These are phyloP conservation scores for Pseudozyma sp. DNA, from an alignment of 1,284 basidiomycete species.

Conservation along the genomic window DNA sequence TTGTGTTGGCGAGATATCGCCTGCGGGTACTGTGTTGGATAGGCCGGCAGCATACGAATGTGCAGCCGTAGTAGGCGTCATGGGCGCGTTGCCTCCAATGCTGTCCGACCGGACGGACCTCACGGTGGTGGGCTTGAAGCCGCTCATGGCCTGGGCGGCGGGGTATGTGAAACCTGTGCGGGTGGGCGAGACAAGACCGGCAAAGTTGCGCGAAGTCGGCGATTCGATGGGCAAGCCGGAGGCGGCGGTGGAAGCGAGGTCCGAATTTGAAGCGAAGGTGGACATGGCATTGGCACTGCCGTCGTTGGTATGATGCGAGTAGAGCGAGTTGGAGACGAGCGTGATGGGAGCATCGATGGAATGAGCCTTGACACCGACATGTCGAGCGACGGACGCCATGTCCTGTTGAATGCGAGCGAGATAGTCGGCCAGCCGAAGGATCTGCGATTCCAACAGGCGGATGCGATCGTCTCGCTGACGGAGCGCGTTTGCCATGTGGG, in stretches of 20 bases:
- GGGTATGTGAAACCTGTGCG: slow-evolving; percentile 38
- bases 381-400: slow-evolving; percentile 48
- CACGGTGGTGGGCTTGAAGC: slow-evolving; percentile 44
- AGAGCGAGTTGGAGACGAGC: slow-evolving; percentile 40
- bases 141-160: slow-evolving; percentile 35
- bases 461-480: slow-evolving; percentile 64
- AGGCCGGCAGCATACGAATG: slow-evolving; percentile 18
- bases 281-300: slow-evolving; percentile 30
- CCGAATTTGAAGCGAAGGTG: slow-evolving; percentile 28
- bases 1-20: slow-evolving; percentile 44
- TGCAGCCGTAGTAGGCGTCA: slow-evolving; percentile 34
- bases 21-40: slow-evolving; percentile 11
- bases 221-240: slow-evolving; percentile 43
- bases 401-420: slow-evolving; percentile 61
- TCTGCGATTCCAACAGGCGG: slow-evolving; percentile 59
- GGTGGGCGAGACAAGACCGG: slow-evolving; percentile 43
- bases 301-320: slow-evolving; percentile 32
- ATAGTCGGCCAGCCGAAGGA: slow-evolving; percentile 56
- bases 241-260: slow-evolving; percentile 26
- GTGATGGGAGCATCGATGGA: slow-evolving; percentile 47
- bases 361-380: slow-evolving; percentile 52
- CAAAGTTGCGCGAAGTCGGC: slow-evolving; percentile 40
- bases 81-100: slow-evolving; percentile 26
- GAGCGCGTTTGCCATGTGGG: slow-evolving; percentile 35
- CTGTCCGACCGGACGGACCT: slow-evolving; percentile 20